Base-by-base conservation (phyloP, 129 eudicot species). In the Kitagawia praeruptora region DNA sequence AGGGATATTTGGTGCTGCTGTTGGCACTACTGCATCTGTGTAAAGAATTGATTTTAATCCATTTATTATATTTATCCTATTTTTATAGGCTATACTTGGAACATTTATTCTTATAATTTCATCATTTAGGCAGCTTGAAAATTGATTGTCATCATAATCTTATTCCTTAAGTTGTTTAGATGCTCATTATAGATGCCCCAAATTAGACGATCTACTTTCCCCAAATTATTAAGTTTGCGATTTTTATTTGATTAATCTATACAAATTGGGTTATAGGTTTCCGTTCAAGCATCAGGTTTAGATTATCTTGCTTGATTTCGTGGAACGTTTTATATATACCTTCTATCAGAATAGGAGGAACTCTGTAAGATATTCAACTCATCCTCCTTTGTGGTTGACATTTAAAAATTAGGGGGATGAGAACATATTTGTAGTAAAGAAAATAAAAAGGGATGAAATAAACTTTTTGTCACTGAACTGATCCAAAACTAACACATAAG, bases 1-100 rank as follows among this genome's bases (percentile, higher is more conserved):
- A 40, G 99, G 99, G 78, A 41, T 87, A 37, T 92, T 92, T 84
- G 97, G 99, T 84, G 79, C 96, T 53, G 79, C 75, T 14, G 96
- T 90, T 82, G 99, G 99, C 78, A 86, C 85, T 75, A 82, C 93
- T 53, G 97, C 97, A 76, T 85, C 99, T 45, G 96, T 95, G 99
- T 95, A 90, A 89, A 78, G 40, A 86, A 34, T 34, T 82, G 28
- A n/a, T 74, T 48, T 12, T 34, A 37, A 49, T 70, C 45, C 1
- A 34, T 70, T 67, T 6, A n/a, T 46, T 41, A 4, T 14, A 80
- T 77, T 28, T 8, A 45, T 63, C 70, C 23, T 31, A 27, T 27
- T 80, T 63, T 81, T 66, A 3, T 71, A 40, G 5, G 49, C 27
- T 71, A 23, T 71, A 40, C 34, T 4, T 71, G 47, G 19, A 38